Evolutionary conservation across 352 stramenopile genomes (phyloP).

Genomic region (Pythium rhizo-oryzae): DNA sequence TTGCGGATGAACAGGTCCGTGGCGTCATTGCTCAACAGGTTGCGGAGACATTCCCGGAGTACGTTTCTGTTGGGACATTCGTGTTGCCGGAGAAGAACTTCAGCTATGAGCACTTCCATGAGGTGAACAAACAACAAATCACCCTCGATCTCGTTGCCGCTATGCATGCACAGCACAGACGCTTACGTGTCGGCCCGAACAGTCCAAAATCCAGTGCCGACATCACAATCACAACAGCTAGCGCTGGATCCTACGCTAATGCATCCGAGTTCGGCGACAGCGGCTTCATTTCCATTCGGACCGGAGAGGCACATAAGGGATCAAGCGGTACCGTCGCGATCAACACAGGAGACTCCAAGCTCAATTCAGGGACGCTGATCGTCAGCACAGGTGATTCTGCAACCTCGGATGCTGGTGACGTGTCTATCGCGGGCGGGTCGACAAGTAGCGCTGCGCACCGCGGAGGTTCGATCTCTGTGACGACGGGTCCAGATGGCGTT

Average conservation of each 20-base stretch:
- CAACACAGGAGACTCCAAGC: slow-evolving; percentile 14
- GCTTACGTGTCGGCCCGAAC: slow-evolving; percentile 66
- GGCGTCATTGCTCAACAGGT: slow-evolving; percentile 95
- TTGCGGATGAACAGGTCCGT: slow-evolving; percentile 75
- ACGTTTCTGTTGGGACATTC: slow-evolving; percentile 89
- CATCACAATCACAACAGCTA: slow-evolving; percentile 51
- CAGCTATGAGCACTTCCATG: slow-evolving; percentile 89
- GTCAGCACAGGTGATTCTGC: slow-evolving; percentile 3
- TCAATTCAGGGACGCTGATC: slow-evolving; percentile 10
- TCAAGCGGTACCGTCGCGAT: slow-evolving; percentile 29
- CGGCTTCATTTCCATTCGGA: slow-evolving; percentile 40
- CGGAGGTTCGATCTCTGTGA: slow-evolving; percentile 19
- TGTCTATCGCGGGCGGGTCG: slow-evolving; percentile 14
- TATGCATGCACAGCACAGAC: slow-evolving; percentile 83
- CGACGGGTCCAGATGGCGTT: slow-evolving; percentile 19
- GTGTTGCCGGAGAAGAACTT: slow-evolving; percentile 88
- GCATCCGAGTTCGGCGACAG: slow-evolving; percentile 38
- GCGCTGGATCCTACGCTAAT: slow-evolving; percentile 43
- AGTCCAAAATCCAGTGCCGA: slow-evolving; percentile 40
- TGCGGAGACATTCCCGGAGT: slow-evolving; percentile 91
- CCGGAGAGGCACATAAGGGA: slow-evolving; percentile 38
- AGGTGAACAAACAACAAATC: slow-evolving; percentile 94
- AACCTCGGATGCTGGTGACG: neutral
- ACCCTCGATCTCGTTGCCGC: slow-evolving; percentile 91
- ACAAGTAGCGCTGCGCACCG: slow-evolving; percentile 5